A percentile compares a stretch with the other conserved stretches of the same genome.
Conservation (phyloP, 768 basidiomycete species). For the Gymnopilus junonius region DNA sequence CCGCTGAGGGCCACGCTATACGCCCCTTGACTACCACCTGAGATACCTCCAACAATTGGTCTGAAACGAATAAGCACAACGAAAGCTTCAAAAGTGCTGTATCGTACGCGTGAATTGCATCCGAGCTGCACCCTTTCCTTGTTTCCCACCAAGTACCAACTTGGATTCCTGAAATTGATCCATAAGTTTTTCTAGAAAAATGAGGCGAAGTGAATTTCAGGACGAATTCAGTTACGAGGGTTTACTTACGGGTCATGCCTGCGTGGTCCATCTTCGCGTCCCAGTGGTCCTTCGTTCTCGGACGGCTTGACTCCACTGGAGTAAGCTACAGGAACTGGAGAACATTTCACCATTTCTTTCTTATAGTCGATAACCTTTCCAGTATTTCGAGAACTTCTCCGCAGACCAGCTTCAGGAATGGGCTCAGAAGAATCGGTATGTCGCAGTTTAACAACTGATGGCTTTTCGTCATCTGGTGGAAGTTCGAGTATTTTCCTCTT, state of each 20-base stretch:
- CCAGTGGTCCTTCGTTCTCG: slow-evolving; percentile 40
- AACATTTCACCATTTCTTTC: slow-evolving; percentile 40
- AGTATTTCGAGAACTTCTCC: slow-evolving; percentile 72
- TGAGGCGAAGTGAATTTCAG: neutral
- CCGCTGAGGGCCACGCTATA: slow-evolving; percentile 89
- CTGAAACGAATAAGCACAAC: slow-evolving; percentile 39
- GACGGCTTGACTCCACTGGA: slow-evolving; percentile 38
- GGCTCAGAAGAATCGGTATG: slow-evolving; percentile 31
- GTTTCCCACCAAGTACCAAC: slow-evolving; percentile 87
- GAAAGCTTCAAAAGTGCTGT: neutral
- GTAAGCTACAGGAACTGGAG: slow-evolving; percentile 42
- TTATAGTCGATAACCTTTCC: slow-evolving; percentile 63
- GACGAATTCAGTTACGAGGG: neutral
- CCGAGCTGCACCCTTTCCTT: slow-evolving; percentile 70
- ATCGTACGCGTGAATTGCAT: slow-evolving; percentile 85
- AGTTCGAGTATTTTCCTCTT: slow-evolving; percentile 44
- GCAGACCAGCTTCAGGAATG: slow-evolving; percentile 34
- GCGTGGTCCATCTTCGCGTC: slow-evolving; percentile 39
- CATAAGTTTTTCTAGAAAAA: slow-evolving; percentile 73
- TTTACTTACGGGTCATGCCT: slow-evolving; percentile 58
- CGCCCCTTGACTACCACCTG: slow-evolving; percentile 67
- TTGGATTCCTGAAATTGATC: slow-evolving; percentile 76
- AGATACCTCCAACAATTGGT: slow-evolving; percentile 85
- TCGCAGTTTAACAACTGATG: slow-evolving; percentile 31
- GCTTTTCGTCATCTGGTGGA: slow-evolving; percentile 13